Evolutionary conservation across 1,284 basidiomycete species (phyloP), one percentile per base, ranked within the genome.

Genomic region (Jaminaea rosea): DNA sequence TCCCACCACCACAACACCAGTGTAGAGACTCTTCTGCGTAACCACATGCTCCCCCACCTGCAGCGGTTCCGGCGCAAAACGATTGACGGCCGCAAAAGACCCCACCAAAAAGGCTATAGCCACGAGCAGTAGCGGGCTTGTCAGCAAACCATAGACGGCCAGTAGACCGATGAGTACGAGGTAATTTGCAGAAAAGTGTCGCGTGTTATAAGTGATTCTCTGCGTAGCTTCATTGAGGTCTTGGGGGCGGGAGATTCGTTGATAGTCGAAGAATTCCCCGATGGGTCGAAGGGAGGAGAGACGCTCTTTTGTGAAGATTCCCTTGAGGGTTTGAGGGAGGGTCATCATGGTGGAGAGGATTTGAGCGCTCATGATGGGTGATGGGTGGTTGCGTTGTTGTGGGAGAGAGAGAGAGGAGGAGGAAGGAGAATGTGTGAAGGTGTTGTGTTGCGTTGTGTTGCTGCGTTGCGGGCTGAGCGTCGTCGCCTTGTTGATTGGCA

Each of bases 131-230:
- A 83, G 75, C 6, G 81, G 81, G 76, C 87, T 91, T 56, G 86
- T 89, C 65, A 97, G 27, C 86, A 97, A 75, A 15, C 91, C 88
- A 75, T 96, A 98, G 52, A 97, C 82, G 15, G 84, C 87, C 50
- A 97, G 80, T 44, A 85, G 75, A 47, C 80, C 83, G 17, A 96
- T 79, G 63, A 97, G 81, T 67, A 94, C 76, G 37, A 84, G 82
- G 77, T 96, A 96, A 77, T 96, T 96, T 29, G 63, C 66, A 6
- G 65, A 69, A 47, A 75, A 75, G 56, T 75, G 68, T 11, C 72
- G 62, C 13, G 90, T 90, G 79, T 94, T 96, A 79, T 93, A 90
- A 34, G 88, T 88, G 81, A 93, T 86, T 56, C 90, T 82, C 50
- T 59, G 58, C 36, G 79, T 77, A 44, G 76, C 78, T 62, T 80